Conservation (phyloP, 768 basidiomycete genomes). For the Boletus subparvulus region DNA sequence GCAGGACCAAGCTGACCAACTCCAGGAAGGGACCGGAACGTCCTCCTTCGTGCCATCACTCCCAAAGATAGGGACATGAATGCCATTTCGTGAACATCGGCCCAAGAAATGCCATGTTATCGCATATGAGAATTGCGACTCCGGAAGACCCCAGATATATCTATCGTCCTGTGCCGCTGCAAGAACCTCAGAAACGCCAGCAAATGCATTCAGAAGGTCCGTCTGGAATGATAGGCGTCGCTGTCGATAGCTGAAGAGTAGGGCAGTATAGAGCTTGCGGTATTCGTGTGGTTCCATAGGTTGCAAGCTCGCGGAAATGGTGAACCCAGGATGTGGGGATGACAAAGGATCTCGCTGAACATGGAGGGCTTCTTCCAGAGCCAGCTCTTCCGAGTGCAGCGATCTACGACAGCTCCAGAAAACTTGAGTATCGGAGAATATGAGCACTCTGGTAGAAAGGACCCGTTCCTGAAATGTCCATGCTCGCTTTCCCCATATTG, state of each 20-base stretch:
- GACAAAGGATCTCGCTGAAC: background rate
- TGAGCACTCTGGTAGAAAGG: conserved; percentile 13
- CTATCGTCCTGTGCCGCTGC: conserved; percentile 7
- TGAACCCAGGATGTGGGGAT: conserved; percentile 2
- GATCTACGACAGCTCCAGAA: conserved; percentile 17
- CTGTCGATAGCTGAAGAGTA: conserved; percentile 8
- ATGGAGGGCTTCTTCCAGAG: conserved; percentile 2
- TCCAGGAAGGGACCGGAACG: conserved; percentile 18
- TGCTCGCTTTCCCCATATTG: conserved; percentile 12
- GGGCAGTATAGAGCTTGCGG: background rate
- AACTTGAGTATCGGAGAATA: conserved; percentile 19
- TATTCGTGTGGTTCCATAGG: background rate
- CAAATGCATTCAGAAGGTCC: conserved; percentile 16
- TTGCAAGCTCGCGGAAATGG: background rate
- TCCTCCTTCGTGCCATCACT: conserved; percentile 2
- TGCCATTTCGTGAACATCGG: background rate
- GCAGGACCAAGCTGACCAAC: conserved; percentile 14
- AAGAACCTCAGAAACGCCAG: conserved; percentile 14
- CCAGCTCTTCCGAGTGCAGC: conserved; percentile 12
- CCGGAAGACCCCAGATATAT: conserved; percentile 18
- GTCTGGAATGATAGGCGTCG: conserved; percentile 10
- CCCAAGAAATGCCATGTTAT: conserved; percentile 7
- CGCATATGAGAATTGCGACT: conserved; percentile 10
- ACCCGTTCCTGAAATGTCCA: conserved; percentile 25
- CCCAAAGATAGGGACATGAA: conserved; percentile 1